Base-by-base conservation (phyloP, 352 stramenopile genomes). In the Thraustochytrium sp. region DNA sequence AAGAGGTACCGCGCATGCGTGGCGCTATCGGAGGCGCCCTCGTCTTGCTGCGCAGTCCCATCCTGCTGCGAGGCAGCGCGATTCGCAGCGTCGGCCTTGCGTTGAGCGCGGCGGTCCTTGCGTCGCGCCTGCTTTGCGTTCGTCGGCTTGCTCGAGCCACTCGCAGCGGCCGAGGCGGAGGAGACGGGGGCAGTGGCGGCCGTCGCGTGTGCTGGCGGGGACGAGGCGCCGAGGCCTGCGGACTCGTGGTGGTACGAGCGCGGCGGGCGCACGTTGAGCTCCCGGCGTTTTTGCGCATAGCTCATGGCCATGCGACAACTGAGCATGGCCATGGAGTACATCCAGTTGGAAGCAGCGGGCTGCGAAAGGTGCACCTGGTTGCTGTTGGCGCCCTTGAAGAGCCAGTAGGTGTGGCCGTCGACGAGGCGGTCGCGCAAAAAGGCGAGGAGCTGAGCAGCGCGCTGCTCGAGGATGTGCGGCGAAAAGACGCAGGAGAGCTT, bases 291-390 rank as follows among this genome's bases (percentile, higher is more conserved):
- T 34, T 55, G 42, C 23, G 40, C 65, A 36, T 77, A 62, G 21
- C 49, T 55, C 11, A 77, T 21, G 13, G 65, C 65, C 42, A 77
- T 62, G 34, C 65, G 65, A 34, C 31, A 77, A 13, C n/a, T 64
- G n/a, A 77, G 42, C 65, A 77, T 77, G 8, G 65, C 65, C 65
- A 77, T 77, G 0, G 65, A 62, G 46, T 77, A 77, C 65, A 77
- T 77, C 65, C 65, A 77, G 34, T 55, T 62, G 0, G 65, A 55
- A 11, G 42, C 31, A 16, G 42, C 65, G 1, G 49, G 42, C 37
- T 77, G 42, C 26, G 26, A 77, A 23, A 77, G 37, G 34, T 77
- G 65, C 16, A 77, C 49, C 23, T 62, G 42, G 65, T 61, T 77
- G 3, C 40, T 77, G 49, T 77, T 77, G 9, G 42, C 42, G 8